These are phyloP conservation scores for Biscutella auriculata DNA, from an alignment of 441 rosid species.

Conservation along the genomic window DNA sequence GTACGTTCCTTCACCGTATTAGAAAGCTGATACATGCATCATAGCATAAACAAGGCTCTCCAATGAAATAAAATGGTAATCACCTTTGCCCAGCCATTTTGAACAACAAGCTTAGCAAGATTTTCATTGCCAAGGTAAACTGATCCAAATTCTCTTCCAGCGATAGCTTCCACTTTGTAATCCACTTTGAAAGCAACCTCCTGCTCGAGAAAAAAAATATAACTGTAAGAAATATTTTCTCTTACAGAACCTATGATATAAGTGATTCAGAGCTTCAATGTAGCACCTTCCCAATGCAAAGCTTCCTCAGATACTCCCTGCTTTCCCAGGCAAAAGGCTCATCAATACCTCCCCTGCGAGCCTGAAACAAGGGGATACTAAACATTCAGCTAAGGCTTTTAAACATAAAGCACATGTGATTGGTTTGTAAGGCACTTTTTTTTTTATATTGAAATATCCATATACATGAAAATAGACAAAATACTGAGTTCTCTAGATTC, in stretches of 20 bases:
- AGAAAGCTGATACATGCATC: conserved; percentile 3
- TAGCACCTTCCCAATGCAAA: conserved; percentile 84
- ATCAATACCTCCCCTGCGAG: conserved; percentile 77
- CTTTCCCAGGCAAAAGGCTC: conserved; percentile 99
- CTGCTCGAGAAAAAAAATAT: conserved; percentile 25
- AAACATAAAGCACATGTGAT: background rate
- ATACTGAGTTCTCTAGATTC: background rate
- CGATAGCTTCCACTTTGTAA: conserved; percentile 50
- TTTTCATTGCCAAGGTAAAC: conserved; percentile 25
- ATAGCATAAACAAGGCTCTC: conserved; percentile 1
- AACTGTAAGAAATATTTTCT: background rate
- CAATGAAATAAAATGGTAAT: background rate
- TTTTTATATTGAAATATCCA: background rate
- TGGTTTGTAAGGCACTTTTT: no score
- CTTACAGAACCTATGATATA: background rate
- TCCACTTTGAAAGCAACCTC: conserved; percentile 84
- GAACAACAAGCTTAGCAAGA: conserved; percentile 17
- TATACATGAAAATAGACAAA: background rate
- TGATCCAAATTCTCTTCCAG: conserved; percentile 30
- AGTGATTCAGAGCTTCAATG: background rate
- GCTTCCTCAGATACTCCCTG: conserved; percentile 83
- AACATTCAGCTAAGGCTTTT: background rate
- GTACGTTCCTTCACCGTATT: background rate
- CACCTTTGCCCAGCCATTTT: conserved; percentile 24
- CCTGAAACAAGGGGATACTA: conserved; percentile 32